These are phyloP conservation scores for Chlamydomonas incerta DNA, from an alignment of 139 green algal genomes.

Conservation along the genomic window DNA sequence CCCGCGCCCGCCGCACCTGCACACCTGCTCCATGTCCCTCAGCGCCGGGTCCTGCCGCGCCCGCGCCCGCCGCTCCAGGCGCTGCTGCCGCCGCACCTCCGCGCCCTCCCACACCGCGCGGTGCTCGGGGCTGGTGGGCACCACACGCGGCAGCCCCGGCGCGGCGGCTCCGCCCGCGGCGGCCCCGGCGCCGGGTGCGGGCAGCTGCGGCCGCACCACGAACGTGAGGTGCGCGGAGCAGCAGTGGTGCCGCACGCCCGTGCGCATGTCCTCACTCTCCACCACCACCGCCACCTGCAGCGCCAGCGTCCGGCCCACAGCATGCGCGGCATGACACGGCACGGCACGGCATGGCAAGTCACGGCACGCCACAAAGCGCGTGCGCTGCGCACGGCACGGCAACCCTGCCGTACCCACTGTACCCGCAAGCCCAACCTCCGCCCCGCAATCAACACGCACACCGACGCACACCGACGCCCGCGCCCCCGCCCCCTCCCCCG, in stretches of 20 bases:
- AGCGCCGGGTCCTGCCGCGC: constrained; percentile 30
- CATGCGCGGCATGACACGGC: no score
- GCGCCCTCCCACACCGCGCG: constrained; percentile 62
- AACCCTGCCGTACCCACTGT: no score
- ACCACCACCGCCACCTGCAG: constrained; percentile 77
- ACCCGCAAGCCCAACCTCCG: no score
- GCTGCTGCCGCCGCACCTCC: constrained; percentile 55
- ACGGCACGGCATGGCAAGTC: no score
- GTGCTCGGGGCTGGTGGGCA: constrained; percentile 50
- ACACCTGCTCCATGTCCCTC: constrained; percentile 28
- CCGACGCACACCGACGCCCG: no score
- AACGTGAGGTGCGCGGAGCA: constrained; percentile 89
- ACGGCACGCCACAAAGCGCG: no score
- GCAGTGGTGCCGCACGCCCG: constrained; percentile 79
- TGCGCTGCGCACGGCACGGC: no score
- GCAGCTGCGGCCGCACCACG: constrained; percentile 51
- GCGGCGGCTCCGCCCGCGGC: neutral
- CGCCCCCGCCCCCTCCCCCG: no score
- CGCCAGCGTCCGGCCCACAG: no score
- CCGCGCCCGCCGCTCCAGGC: constrained; percentile 52
- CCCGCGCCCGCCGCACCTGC: neutral
- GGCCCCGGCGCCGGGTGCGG: neutral
- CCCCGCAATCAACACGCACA: no score
- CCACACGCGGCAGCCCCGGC: constrained; percentile 55
- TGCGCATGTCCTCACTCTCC: constrained; percentile 82